Evolutionary conservation across 2,329 filamentous ascomycete genomes (phyloP).

Genomic region (Arthrobotrys pseudoclavata): DNA sequence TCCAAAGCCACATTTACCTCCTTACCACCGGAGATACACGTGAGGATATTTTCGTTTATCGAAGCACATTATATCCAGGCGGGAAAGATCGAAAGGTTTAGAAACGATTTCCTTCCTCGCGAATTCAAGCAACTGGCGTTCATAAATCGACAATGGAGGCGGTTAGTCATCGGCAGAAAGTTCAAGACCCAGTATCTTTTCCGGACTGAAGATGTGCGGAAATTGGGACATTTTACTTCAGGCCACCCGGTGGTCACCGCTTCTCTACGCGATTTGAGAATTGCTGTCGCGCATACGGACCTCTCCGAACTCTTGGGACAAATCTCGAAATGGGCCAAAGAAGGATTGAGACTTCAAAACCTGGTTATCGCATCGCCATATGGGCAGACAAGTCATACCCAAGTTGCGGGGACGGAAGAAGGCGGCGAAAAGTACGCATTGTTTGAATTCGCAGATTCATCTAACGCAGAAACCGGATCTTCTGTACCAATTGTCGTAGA

Average conservation of each 20-base stretch:
- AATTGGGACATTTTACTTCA: constrained; percentile 33
- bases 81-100: constrained; percentile 27
- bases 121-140: constrained; percentile 45
- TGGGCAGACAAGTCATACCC: constrained; percentile 20
- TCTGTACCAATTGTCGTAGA: constrained; percentile 35
- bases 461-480: constrained; percentile 19
- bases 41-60: constrained; percentile 40
- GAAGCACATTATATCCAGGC: constrained; percentile 33
- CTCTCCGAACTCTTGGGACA: constrained; percentile 34
- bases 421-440: constrained; percentile 45
- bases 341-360: constrained; percentile 39
- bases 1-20: constrained; percentile 43
- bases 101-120: constrained; percentile 29
- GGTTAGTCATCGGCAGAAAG: constrained; percentile 40
- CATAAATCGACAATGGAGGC: constrained; percentile 54
- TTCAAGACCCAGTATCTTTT: constrained; percentile 34
- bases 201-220: constrained; percentile 32
- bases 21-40: constrained; percentile 42
- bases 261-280: constrained; percentile 38
- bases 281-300: constrained; percentile 23
- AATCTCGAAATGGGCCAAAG: constrained; percentile 41
- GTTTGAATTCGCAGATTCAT: constrained; percentile 35
- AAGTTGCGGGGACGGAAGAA: constrained; percentile 29
- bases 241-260: constrained; percentile 34
- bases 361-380: constrained; percentile 41